These are phyloP conservation scores for Collybiopsis luxurians DNA, from an alignment of 768 basidiomycete genomes.

Conservation along the genomic window DNA sequence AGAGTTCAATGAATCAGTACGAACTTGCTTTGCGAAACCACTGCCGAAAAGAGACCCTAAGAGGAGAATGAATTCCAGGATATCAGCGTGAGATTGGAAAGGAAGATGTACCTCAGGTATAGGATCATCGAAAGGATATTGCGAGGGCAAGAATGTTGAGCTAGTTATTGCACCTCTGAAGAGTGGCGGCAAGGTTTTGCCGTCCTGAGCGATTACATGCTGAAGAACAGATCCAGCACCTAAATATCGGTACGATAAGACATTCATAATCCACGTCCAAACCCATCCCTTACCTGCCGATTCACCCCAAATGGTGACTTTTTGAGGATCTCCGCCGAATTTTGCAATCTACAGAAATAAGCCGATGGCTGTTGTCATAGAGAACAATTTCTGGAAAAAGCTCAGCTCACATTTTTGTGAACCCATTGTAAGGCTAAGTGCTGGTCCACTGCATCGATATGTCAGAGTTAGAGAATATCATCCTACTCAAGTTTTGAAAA, in stretches of 20 bases:
- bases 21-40: slow-evolving; percentile 34
- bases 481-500: not conserved
- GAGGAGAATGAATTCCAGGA: not conserved
- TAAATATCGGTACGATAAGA: not conserved
- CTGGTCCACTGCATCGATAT: slow-evolving; percentile 35
- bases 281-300: slow-evolving; percentile 30
- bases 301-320: slow-evolving; percentile 43
- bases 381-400: no score
- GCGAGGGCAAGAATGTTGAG: slow-evolving; percentile 42
- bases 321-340: slow-evolving; percentile 38
- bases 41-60: slow-evolving; percentile 30
- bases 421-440: slow-evolving; percentile 43
- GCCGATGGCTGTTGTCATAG: no score
- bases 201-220: slow-evolving; percentile 44
- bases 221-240: slow-evolving; percentile 51
- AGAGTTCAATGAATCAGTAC: slow-evolving; percentile 3
- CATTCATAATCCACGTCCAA: not conserved
- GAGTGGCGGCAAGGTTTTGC: slow-evolving; percentile 40
- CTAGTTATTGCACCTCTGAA: slow-evolving; percentile 44
- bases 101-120: slow-evolving; percentile 43
- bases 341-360: slow-evolving; percentile 27
- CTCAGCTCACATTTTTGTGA: slow-evolving; percentile 30
- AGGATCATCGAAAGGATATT: slow-evolving; percentile 40
- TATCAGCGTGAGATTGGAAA: not conserved
- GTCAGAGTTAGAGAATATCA: not conserved